These are phyloP conservation scores for Gnomoniopsis sp. DNA, from an alignment of 2,329 filamentous ascomycete species.

Conservation along the genomic window DNA sequence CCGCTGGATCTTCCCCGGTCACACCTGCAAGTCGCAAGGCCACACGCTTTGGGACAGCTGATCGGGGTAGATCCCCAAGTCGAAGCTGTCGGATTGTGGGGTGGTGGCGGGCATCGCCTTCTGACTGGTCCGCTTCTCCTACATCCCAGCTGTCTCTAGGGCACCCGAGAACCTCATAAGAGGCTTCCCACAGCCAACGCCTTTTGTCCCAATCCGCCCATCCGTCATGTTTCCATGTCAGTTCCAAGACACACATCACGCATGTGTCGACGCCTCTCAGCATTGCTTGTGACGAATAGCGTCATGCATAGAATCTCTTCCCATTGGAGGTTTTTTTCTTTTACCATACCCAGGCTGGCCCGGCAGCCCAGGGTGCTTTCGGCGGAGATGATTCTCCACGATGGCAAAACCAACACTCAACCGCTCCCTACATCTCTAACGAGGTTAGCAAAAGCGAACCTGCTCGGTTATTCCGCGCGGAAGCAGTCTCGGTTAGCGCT, in stretches of 20 bases:
- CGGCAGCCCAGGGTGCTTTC: no score
- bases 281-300: slow-evolving; percentile 1
- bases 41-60: not conserved
- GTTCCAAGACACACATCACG: slow-evolving; percentile 14
- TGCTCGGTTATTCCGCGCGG: not conserved
- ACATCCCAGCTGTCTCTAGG: slow-evolving; percentile 1
- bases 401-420: not conserved
- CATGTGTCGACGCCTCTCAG: slow-evolving; percentile 6
- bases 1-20: not conserved
- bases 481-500: not conserved
- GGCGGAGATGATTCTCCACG: not conserved
- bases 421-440: not conserved
- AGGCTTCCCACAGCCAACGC: slow-evolving; percentile 1
- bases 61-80: slow-evolving; percentile 10
- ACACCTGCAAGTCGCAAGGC: not conserved
- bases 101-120: slow-evolving; percentile 7
- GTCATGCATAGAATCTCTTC: not conserved
- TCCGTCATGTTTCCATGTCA: not conserved
- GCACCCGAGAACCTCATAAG: slow-evolving; percentile 3
- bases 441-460: not conserved
- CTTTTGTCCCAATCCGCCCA: not conserved
- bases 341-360: not conserved
- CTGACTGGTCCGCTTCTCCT: slow-evolving; percentile 9
- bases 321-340: not conserved
- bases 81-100: slow-evolving; percentile 7